Evolutionary conservation across 2,329 filamentous ascomycete genomes (phyloP), one percentile per base, ranked within the genome.

Genomic region (Sarocladium oryzae): DNA sequence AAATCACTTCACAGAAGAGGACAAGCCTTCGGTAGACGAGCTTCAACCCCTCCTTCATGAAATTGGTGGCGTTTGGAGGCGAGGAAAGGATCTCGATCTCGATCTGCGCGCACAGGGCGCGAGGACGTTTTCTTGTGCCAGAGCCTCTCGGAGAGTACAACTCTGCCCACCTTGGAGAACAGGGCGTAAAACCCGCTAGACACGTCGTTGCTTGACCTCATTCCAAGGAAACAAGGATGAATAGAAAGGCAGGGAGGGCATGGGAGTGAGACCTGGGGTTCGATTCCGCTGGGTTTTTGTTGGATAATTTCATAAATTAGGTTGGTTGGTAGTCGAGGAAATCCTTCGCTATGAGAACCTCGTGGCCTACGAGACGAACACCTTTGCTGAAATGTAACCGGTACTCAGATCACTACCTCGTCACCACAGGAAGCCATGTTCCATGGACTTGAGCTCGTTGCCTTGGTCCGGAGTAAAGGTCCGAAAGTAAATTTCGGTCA

Each of bases 21-120:
- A 4, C 8, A 7, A 40, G 6, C 16, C 9, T 23, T 23, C 11
- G 40, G n/a, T 8, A 28, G 23, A 20, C 4, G 4, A 7, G 23
- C 7, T n/a, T 16, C 21, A 16, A 9, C 40, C 23, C 40, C 15
- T 21, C 28, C 15, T 32, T 20, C 4, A 3, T 9, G 10, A 18
- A 32, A 30, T 23, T 32, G 43, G 43, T 48, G 43, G 43, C 43
- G 43, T 33, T 33, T 21, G 7, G n/a, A 8, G 20, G 16, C 36
- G 18, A 40, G 36, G 33, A 11, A 15, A 26, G 15, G 28, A 48
- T 33, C 43, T 48, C 43, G 43, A 48, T 48, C 43, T 48, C 43
- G 43, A 33, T 48, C 26, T 32, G 9, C 6, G 28, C n/a, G 21
- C 23, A n/a, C n/a, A n/a, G n/a, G n/a, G n/a, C n/a, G n/a, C n/a